Evolutionary conservation across 1,284 basidiomycete species (phyloP).

Genomic region (Ustilago cynodontis): DNA sequence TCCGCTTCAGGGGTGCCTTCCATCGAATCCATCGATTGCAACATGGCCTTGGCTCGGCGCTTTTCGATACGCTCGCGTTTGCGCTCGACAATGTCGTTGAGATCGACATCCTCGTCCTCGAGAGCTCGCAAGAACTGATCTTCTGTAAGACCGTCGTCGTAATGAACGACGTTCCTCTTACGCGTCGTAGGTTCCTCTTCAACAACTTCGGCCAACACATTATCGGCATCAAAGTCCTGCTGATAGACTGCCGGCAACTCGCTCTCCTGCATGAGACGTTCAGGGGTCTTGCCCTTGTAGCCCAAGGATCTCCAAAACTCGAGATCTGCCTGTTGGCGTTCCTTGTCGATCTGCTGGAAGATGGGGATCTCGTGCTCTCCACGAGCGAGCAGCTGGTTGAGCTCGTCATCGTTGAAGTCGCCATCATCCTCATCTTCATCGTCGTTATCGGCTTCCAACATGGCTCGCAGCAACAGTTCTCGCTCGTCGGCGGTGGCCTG

Average conservation of each 20-base stretch:
- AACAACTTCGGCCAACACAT: constrained; percentile 66
- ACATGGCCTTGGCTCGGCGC: constrained; percentile 58
- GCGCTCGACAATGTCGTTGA: constrained; percentile 71
- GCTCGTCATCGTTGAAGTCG: constrained; percentile 96
- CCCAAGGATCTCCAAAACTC: constrained; percentile 82
- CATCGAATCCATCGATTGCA: constrained; percentile 46
- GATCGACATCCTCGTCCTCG: constrained; percentile 84
- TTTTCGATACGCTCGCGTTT: constrained; percentile 69
- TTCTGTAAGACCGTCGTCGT: constrained; percentile 93
- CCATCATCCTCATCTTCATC: constrained; percentile 75
- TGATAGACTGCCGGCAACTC: constrained; percentile 95
- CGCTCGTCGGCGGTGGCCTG: constrained; percentile 98
- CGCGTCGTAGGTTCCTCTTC: constrained; percentile 80
- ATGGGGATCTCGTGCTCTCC: constrained; percentile 82
- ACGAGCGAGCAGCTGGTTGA: constrained; percentile 92
- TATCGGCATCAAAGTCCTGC: constrained; percentile 73
- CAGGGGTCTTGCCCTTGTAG: constrained; percentile 76
- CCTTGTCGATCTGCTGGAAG: constrained; percentile 87
- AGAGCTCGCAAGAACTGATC: constrained; percentile 84
- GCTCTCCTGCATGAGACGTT: constrained; percentile 83
- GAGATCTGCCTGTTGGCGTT: constrained; percentile 80
- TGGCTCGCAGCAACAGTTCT: constrained; percentile 87
- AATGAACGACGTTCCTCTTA: constrained; percentile 86
- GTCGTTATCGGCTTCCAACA: constrained; percentile 69
- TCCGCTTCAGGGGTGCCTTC: constrained; percentile 58